Evolutionary conservation across 306 rosid species (phyloP).

Genomic region (Echinosophora koreensis): DNA sequence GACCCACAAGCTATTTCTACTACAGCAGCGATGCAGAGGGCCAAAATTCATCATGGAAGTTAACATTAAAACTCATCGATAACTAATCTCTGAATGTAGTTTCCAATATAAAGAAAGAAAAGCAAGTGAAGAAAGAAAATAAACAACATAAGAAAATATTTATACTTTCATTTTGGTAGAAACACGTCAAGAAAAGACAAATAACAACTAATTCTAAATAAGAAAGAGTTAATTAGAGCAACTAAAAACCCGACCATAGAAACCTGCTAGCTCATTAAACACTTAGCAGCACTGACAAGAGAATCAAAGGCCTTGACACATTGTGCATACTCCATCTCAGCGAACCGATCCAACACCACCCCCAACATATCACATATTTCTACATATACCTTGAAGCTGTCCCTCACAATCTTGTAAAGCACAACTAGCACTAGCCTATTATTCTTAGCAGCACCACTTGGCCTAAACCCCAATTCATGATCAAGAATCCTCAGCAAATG

Average conservation of each 20-base stretch:
- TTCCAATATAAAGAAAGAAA: too few relatives aligned
- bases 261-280: constrained; percentile 73
- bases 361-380: constrained; percentile 79
- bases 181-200: too few relatives aligned
- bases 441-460: constrained; percentile 69
- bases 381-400: constrained; percentile 68
- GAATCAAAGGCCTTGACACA: constrained; percentile 71
- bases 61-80: too few relatives aligned
- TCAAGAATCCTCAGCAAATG: constrained; percentile 70
- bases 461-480: constrained; percentile 73
- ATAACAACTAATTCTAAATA: too few relatives aligned
- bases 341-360: constrained; percentile 74
- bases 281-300: constrained; percentile 69
- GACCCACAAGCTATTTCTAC: constrained; percentile 83
- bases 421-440: constrained; percentile 72
- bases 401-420: constrained; percentile 71
- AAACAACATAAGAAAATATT: too few relatives aligned
- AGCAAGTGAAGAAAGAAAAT: too few relatives aligned
- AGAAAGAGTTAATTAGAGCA: too few relatives aligned
- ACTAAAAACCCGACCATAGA: constrained; percentile 61
- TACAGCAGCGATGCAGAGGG: constrained; percentile 77
- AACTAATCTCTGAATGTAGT: too few relatives aligned
- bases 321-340: constrained; percentile 76
- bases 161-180: too few relatives aligned
- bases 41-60: constrained; percentile 19